A percentile compares a stretch with the other conserved stretches of the same genome.
phyloP scores from a whole-genome alignment of 2,329 filamentous ascomycete species.

The Penicillium sp. region DNA sequence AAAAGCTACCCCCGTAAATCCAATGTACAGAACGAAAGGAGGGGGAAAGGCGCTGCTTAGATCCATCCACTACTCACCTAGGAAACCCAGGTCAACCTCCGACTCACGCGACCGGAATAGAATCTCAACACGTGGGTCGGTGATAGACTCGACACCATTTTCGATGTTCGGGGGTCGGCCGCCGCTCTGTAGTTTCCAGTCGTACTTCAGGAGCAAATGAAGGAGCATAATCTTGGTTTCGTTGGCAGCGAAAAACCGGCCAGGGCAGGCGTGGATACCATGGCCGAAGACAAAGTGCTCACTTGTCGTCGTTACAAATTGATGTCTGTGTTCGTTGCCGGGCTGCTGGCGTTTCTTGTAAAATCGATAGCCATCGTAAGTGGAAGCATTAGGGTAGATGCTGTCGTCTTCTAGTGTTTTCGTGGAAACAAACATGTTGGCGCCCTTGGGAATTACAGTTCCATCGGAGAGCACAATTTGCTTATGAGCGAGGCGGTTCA shows the following conservation, averaged over 20 bases:
- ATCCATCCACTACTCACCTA: slow-evolving; percentile 13
- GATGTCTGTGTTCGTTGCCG: slow-evolving; percentile 25
- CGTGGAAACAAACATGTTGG: slow-evolving; percentile 19
- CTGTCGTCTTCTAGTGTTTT: slow-evolving; percentile 20
- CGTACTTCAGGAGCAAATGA: slow-evolving; percentile 47
- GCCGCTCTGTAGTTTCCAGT: slow-evolving; percentile 38
- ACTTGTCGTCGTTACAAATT: slow-evolving; percentile 26
- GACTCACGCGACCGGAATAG: slow-evolving; percentile 22
- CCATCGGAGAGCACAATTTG: slow-evolving; percentile 25
- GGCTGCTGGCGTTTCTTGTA: slow-evolving; percentile 25
- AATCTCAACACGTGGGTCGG: slow-evolving; percentile 23
- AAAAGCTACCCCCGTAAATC: not conserved
- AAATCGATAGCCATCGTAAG: slow-evolving; percentile 31
- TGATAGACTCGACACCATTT: slow-evolving; percentile 40
- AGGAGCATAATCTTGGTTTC: slow-evolving; percentile 50
- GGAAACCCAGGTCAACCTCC: slow-evolving; percentile 19
- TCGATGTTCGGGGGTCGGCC: slow-evolving; percentile 37
- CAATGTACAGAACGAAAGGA: not conserved
- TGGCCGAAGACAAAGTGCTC: slow-evolving; percentile 32
- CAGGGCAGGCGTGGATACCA: slow-evolving; percentile 38
- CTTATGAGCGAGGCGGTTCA: slow-evolving; percentile 21
- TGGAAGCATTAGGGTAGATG: slow-evolving; percentile 22
- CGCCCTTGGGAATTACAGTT: slow-evolving; percentile 25
- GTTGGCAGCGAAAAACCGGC: slow-evolving; percentile 50
- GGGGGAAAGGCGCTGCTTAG: too few species aligned